phyloP scores from a whole-genome alignment of 2,329 filamentous ascomycete species.

The Colletotrichum karsti region DNA sequence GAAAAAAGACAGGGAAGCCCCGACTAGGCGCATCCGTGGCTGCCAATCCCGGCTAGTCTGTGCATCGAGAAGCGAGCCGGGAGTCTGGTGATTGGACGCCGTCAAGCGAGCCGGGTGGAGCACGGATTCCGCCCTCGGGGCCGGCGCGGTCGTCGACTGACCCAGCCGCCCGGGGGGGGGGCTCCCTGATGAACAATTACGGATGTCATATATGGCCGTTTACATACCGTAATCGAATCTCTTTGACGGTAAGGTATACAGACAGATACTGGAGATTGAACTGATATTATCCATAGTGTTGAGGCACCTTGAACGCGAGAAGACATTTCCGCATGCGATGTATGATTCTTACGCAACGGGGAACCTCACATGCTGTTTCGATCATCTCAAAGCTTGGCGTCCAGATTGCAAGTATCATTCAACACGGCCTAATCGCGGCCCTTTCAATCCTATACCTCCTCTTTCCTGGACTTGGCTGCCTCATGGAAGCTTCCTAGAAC shows the following conservation, averaged over 20 bases:
- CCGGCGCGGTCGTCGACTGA: conserved; percentile 8
- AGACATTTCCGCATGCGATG: too few species aligned
- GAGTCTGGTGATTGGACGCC: conserved; percentile 41
- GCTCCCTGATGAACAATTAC: background rate
- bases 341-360: too few species aligned
- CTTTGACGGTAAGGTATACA: too few species aligned
- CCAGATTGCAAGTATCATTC: background rate
- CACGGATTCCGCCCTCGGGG: background rate
- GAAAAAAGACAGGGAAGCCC: background rate
- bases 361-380: too few species aligned
- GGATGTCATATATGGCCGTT: too few species aligned
- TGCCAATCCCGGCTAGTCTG: background rate
- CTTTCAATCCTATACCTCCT: background rate
- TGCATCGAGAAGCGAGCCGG: conserved; percentile 41
- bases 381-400: background rate
- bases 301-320: too few species aligned
- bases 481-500: background rate
- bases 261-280: too few species aligned
- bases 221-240: too few species aligned
- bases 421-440: background rate
- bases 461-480: background rate
- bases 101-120: conserved; percentile 39
- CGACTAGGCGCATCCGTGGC: background rate
- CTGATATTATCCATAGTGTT: too few species aligned
- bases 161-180: background rate